Evolutionary conservation across 2,329 filamentous ascomycete species (phyloP), one percentile per base, ranked within the genome.

Genomic region (Zalaria sp.): DNA sequence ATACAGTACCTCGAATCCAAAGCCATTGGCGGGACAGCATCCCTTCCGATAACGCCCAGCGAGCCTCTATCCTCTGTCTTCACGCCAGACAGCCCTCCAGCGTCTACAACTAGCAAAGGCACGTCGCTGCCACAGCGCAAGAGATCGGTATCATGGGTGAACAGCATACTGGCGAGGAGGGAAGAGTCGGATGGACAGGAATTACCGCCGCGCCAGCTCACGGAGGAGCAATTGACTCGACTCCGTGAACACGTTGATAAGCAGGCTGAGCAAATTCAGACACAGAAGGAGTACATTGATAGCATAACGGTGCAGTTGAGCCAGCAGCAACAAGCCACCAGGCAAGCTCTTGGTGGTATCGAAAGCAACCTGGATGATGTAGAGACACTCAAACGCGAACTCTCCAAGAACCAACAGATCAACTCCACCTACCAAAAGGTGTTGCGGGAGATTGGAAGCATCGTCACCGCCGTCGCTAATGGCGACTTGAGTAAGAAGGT

Each of bases 361-460:
- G 87, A 94, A 62, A 86, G 91, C 54, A 81, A 66, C 39, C 63
- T 91, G 42, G 86, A 95, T 62, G 87, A 91, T 52, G 89, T 96
- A 49, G 81, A 84, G 41, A 80, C 85, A 31, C 72, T 96, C 34
- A 89, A 96, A 66, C 78, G 89, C 45, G 91, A 98, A 63, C 72
- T 98, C 45, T 87, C 83, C 70, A 96, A 96, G 65, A 88, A 95
- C 57, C 88, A 94, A 60, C 91, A 95, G 65, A 91, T 93, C 57
- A 98, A 98, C 63, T 80, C 94, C 63, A 93, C 91, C 53, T 98
- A 96, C 73, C 88, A 96, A 60, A 96, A 96, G 64, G 91, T 91
- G 7, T 68, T 98, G 29, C 79, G 88, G 49, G 91, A 98, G 62
- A 96, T 98, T 51, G 91, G 91, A 53, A 91, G 89, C 58, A 96